These are phyloP conservation scores for fission yeast (Schizosaccharomyces pombe) DNA, from an alignment of 805 yeast species.

Conservation along the genomic window DNA sequence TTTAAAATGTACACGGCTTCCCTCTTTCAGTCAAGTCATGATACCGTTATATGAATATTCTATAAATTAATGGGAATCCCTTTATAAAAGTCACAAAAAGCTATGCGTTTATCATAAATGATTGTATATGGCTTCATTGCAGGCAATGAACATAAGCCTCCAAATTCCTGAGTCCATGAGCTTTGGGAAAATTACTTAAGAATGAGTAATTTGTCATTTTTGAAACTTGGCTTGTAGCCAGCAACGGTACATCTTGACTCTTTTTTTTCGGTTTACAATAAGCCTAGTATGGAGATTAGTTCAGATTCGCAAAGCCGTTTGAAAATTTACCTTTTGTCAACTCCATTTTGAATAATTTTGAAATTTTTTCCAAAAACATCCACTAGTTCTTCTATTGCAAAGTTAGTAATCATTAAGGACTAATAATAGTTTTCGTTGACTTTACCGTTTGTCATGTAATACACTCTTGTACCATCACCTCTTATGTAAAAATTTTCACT, in stretches of 20 bases:
- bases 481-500: constrained; percentile 89
- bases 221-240: constrained; percentile 89
- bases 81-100: too few species aligned
- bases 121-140: too few species aligned
- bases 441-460: constrained; percentile 90
- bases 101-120: too few species aligned
- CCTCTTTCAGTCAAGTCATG: too few species aligned
- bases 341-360: neutral
- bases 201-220: constrained; percentile 10
- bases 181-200: too few species aligned
- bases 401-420: constrained; percentile 29
- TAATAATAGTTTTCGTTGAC: constrained; percentile 38
- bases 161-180: too few species aligned
- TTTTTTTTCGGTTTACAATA: constrained; percentile 75
- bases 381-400: neutral
- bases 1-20: too few species aligned
- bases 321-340: neutral
- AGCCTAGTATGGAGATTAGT: constrained; percentile 52
- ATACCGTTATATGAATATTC: too few species aligned
- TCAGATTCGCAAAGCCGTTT: too few species aligned
- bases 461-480: constrained; percentile 95
- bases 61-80: too few species aligned
- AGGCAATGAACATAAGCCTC: too few species aligned
- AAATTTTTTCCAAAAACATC: neutral
- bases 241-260: constrained; percentile 82